Evolutionary conservation across 139 green algal genomes (phyloP), one percentile per base, ranked within the genome.

Genomic region (Chlamydomonas incerta): DNA sequence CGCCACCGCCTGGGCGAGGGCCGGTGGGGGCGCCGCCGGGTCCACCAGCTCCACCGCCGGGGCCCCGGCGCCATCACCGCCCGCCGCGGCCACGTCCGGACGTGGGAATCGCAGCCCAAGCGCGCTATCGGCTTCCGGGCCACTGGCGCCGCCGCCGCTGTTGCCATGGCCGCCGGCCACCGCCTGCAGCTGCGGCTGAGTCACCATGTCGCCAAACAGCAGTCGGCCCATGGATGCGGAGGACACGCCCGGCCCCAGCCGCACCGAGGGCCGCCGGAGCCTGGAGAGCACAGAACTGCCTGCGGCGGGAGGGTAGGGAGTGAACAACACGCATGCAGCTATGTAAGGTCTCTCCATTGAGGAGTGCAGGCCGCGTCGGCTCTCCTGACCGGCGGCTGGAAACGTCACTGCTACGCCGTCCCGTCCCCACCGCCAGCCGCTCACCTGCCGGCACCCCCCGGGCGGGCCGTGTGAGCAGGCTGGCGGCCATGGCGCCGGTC

Each of bases 131-230:
- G n/a, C n/a, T n/a, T n/a, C n/a, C n/a, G n/a, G n/a, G n/a, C n/a
- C n/a, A n/a, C n/a, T n/a, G n/a, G n/a, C n/a, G n/a, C n/a, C n/a
- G n/a, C n/a, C n/a, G n/a, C n/a, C n/a, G n/a, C n/a, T n/a, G n/a
- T n/a, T n/a, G n/a, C n/a, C n/a, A n/a, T n/a, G n/a, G n/a, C n/a
- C n/a, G n/a, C n/a, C n/a, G n/a, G 50, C 50, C 50, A 10, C 14
- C 50, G 14, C 50, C 50, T 57, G 50, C 70, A 26, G 24, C 41
- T 34, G 5, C 70, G 0, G 21, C 70, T 8, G 8, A 20, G 13
- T 29, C 66, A 85, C 65, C 66, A 85, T 68, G 66, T 85, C 79
- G 0, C 79, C 79, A 31, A 85, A 85, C 46, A 85, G 60, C 79
- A 85, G 47, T 23, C 33, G 65, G 0, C 79, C 79, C 79, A 66